These are phyloP conservation scores for Talaromyces funiculosus DNA, from an alignment of 2,329 filamentous ascomycete genomes.

Conservation along the genomic window DNA sequence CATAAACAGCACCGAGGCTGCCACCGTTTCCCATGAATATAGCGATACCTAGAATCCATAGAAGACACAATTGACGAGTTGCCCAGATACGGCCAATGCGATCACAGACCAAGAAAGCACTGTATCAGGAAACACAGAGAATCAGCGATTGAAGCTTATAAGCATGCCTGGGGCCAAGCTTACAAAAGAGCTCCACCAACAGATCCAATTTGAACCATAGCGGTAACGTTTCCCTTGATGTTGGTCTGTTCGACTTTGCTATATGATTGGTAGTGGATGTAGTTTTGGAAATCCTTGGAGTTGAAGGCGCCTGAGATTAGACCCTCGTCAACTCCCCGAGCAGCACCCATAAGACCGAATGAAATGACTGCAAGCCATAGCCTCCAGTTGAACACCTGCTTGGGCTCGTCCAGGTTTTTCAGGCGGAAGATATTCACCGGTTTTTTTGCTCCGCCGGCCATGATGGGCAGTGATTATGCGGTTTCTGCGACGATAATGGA, in stretches of 20 bases:
- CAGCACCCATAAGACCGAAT: slow-evolving; percentile 66
- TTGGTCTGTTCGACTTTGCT: slow-evolving; percentile 44
- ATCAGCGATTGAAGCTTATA: slow-evolving; percentile 30
- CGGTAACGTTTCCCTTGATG: slow-evolving; percentile 56
- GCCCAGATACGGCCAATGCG: slow-evolving; percentile 59
- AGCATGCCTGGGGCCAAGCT: slow-evolving; percentile 27
- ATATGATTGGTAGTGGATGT: slow-evolving; percentile 55
- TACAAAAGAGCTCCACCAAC: slow-evolving; percentile 64
- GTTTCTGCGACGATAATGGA: background rate
- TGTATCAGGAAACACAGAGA: slow-evolving; percentile 41
- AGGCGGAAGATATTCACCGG: slow-evolving; percentile 18
- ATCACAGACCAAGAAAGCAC: slow-evolving; percentile 54
- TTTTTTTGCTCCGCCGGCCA: slow-evolving; percentile 43
- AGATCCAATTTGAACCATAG: slow-evolving; percentile 76
- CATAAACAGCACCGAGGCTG: slow-evolving; percentile 54
- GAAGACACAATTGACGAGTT: slow-evolving; percentile 51
- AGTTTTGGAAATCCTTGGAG: slow-evolving; percentile 52
- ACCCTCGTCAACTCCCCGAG: slow-evolving; percentile 67
- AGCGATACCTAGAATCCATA: slow-evolving; percentile 55
- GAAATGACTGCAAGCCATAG: slow-evolving; percentile 67
- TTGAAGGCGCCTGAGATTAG: slow-evolving; percentile 53
- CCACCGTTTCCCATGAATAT: slow-evolving; percentile 56
- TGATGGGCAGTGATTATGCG: slow-evolving; percentile 12
- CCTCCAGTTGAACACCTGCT: slow-evolving; percentile 65
- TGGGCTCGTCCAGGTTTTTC: slow-evolving; percentile 48